phyloP scores from a whole-genome alignment of 805 yeast species.

The Kregervanrija fluxuum region DNA sequence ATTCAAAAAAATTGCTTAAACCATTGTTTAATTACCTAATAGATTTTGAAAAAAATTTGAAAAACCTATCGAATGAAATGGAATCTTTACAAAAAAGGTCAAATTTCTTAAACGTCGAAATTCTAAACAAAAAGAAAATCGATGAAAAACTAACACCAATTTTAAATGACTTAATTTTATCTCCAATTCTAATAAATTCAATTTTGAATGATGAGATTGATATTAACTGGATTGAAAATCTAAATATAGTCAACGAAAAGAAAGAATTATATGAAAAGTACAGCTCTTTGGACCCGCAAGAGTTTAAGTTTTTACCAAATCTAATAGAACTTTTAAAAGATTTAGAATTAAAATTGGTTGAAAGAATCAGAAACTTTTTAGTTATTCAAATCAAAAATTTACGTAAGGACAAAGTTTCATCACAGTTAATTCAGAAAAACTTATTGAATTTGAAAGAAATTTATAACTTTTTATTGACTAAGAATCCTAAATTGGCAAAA shows the following conservation, averaged over 20 bases:
- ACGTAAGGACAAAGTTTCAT: constrained; percentile 56
- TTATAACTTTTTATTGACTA: constrained; percentile 46
- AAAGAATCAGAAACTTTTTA: constrained; percentile 66
- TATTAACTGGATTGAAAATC: constrained; percentile 59
- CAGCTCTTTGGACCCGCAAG: constrained; percentile 15
- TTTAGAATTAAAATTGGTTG: constrained; percentile 59
- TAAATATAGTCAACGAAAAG: constrained; percentile 52
- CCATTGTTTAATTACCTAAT: constrained; percentile 49
- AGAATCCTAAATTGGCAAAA: constrained; percentile 55
- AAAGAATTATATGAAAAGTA: constrained; percentile 35
- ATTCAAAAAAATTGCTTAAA: constrained; percentile 23
- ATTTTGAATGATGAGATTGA: constrained; percentile 52
- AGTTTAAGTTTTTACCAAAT: constrained; percentile 1
- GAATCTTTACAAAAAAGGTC: constrained; percentile 52
- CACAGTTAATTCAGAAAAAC: constrained; percentile 67
- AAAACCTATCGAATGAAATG: constrained; percentile 51
- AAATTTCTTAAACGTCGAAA: constrained; percentile 36
- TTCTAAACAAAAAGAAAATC: constrained; percentile 40
- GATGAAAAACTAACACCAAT: constrained; percentile 59
- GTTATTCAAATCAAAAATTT: constrained; percentile 59
- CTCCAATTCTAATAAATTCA: constrained; percentile 60
- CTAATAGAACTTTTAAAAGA: constrained; percentile 34
- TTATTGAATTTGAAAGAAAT: constrained; percentile 58
- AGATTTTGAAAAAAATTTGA: constrained; percentile 51
- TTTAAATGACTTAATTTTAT: constrained; percentile 67